phyloP scores from a whole-genome alignment of 2,329 filamentous ascomycete genomes.

The Fusarium chaquense region DNA sequence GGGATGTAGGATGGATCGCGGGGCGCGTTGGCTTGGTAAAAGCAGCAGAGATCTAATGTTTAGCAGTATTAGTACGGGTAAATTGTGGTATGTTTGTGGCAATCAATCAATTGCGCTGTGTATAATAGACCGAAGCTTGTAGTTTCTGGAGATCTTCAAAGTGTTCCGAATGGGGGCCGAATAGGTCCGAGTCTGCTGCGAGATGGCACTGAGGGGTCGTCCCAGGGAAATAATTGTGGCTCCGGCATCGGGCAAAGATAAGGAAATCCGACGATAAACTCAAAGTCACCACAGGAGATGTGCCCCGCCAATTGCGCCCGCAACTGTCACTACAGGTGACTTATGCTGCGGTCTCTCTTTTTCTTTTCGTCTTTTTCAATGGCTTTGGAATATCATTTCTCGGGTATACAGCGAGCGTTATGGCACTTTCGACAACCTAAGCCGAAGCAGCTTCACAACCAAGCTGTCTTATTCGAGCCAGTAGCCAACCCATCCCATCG shows the following conservation, averaged over 20 bases:
- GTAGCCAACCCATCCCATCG: background rate
- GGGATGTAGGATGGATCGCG: conserved; percentile 42
- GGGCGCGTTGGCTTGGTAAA: conserved; percentile 45
- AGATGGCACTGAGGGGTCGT: conserved; percentile 7
- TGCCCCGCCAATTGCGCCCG: conserved; percentile 34
- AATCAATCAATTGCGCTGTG: background rate
- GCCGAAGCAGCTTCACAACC: conserved; percentile 33
- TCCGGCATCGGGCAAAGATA: conserved; percentile 45
- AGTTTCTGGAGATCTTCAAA: background rate
- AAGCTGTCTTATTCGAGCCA: conserved; percentile 37
- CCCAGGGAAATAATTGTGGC: conserved; percentile 8
- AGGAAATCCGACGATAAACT: conserved; percentile 40
- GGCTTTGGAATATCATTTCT: background rate
- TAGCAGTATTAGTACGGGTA: conserved; percentile 38
- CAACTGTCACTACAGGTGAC: conserved; percentile 23
- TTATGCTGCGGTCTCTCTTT: background rate
- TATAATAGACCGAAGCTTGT: background rate
- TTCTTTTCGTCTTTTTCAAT: conserved; percentile 5
- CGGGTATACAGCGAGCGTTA: background rate
- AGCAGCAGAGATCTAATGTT: conserved; percentile 45
- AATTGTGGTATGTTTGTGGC: conserved; percentile 12
- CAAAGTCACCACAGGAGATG: conserved; percentile 19
- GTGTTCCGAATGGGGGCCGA: conserved; percentile 15
- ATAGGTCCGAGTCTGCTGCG: conserved; percentile 1
- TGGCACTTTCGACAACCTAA: conserved; percentile 22